Conservation (phyloP, 352 stramenopile species). For the Globisporangium cylindrosporum region DNA sequence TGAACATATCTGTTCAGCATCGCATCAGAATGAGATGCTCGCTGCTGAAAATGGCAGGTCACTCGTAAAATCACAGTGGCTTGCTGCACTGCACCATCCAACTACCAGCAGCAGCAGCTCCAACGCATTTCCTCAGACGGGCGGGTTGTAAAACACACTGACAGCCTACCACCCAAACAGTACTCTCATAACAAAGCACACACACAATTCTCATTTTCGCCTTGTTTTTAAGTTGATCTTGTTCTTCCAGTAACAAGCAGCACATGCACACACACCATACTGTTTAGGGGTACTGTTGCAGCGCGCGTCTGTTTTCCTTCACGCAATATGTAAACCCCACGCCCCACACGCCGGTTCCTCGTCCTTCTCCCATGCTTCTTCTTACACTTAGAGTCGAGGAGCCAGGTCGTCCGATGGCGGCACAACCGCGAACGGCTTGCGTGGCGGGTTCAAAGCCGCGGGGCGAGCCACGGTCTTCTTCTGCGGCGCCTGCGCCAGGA, state of each 20-base stretch:
- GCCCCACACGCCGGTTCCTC: neutral
- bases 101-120: no score
- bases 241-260: neutral
- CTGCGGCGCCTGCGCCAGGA: conserved; percentile 24
- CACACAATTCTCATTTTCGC: neutral
- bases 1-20: no score
- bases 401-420: conserved; percentile 45
- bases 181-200: neutral
- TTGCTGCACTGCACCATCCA: no score
- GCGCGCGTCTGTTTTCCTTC: neutral
- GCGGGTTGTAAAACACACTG: no score
- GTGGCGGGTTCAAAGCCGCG: conserved; percentile 55
- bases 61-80: no score
- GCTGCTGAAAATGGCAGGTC: no score
- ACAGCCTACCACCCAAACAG: no score
- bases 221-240: neutral
- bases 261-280: neutral
- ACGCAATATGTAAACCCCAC: neutral
- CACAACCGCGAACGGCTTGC: conserved; percentile 51
- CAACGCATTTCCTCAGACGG: no score
- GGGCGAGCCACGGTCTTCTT: conserved; percentile 21
- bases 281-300: neutral
- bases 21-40: no score
- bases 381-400: conserved; percentile 41
- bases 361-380: neutral